These are phyloP conservation scores for Orbilia blumenaviensis DNA, from an alignment of 2,329 filamentous ascomycete genomes.

Conservation along the genomic window DNA sequence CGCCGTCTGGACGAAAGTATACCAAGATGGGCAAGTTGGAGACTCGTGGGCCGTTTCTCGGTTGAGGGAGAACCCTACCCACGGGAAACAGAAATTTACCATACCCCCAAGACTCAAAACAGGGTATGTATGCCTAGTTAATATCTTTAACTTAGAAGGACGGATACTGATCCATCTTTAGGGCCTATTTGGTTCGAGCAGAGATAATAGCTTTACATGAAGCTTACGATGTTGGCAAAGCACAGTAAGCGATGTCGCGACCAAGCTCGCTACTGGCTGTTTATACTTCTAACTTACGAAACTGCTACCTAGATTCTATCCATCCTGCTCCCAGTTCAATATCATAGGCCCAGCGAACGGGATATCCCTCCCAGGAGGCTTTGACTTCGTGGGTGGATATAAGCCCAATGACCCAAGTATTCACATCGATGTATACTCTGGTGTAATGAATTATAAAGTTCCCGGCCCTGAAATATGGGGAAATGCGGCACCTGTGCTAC, in stretches of 20 bases:
- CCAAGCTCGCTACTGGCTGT: not conserved
- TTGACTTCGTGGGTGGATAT: conserved; percentile 64
- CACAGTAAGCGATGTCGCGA: conserved; percentile 23
- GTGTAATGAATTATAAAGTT: conserved; percentile 42
- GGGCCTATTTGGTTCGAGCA: conserved; percentile 63
- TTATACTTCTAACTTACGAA: conserved; percentile 3
- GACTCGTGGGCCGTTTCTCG: conserved; percentile 61
- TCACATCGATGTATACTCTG: conserved; percentile 58
- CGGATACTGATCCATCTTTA: not conserved
- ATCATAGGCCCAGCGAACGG: conserved; percentile 58
- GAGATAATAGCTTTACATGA: conserved; percentile 64
- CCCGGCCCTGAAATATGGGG: conserved; percentile 54
- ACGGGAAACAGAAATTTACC: conserved; percentile 17
- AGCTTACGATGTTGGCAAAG: conserved; percentile 55
- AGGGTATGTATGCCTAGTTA: not conserved
- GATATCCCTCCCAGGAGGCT: conserved; percentile 60
- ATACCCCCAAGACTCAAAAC: conserved; percentile 12
- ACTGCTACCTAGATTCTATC: conserved; percentile 59
- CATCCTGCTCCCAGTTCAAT: conserved; percentile 63
- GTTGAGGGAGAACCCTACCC: conserved; percentile 54
- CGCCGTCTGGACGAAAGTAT: conserved; percentile 66
- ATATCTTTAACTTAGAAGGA: not conserved
- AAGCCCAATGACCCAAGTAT: conserved; percentile 61
- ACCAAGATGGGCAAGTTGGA: conserved; percentile 60
- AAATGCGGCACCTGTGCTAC: not conserved